Conservation (phyloP, 2,329 filamentous ascomycete species). For the Aspergillus sp. region DNA sequence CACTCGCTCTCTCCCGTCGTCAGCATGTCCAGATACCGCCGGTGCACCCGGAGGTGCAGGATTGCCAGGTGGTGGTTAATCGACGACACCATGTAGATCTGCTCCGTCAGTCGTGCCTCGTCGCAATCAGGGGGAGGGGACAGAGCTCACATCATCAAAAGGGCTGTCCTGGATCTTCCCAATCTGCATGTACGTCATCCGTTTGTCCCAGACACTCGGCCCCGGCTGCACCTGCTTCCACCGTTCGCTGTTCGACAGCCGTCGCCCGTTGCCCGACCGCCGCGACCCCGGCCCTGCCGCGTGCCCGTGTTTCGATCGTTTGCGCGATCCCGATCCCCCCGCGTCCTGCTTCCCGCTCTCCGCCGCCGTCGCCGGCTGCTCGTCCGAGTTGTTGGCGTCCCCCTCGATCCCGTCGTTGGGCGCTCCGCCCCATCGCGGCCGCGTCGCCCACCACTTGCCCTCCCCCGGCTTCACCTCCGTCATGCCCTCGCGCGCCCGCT, state of each 20-base stretch:
- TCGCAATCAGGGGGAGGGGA: neutral
- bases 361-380: conserved; percentile 17
- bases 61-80: conserved; percentile 55
- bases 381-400: conserved; percentile 21
- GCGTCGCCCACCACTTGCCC: conserved; percentile 52
- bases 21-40: conserved; percentile 47
- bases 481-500: conserved; percentile 48
- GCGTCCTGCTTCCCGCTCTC: conserved; percentile 17
- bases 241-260: conserved; percentile 38
- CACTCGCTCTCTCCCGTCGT: conserved; percentile 32
- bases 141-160: conserved; percentile 45
- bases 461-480: conserved; percentile 43
- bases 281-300: conserved; percentile 20
- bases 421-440: conserved; percentile 48
- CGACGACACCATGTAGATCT: conserved; percentile 54
- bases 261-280: conserved; percentile 28
- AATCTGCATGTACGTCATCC: conserved; percentile 47
- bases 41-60: conserved; percentile 49
- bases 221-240: conserved; percentile 47
- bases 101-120: conserved; percentile 5
- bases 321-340: no score
- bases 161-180: conserved; percentile 40
- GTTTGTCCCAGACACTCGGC: conserved; percentile 47
- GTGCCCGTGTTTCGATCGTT: conserved; percentile 29
- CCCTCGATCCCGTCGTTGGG: conserved; percentile 27